Base-by-base conservation (phyloP, 1,284 basidiomycete species). In the Rhizoctonia solani region DNA sequence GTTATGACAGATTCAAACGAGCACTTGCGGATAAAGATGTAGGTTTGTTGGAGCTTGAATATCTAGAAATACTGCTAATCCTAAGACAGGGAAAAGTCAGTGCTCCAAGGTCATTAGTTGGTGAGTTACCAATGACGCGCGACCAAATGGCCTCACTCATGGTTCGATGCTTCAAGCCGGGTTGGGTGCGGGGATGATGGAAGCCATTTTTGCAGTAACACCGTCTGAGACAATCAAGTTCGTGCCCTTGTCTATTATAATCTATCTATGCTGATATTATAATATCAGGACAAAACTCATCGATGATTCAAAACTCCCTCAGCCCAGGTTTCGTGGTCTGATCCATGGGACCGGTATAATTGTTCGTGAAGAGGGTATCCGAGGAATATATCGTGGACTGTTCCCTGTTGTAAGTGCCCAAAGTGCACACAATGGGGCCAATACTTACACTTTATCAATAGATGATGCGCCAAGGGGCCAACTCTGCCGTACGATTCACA, bases 221-320 rank as follows among this genome's bases (percentile, higher is more conserved):
- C 97, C 96, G 0, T 95, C 92, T 6, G 96, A 99, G 78, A 98
- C 96, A 0, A 98, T 99, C 82, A 99, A 99, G 94, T 95, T 66
- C 47, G 89, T 77, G 3, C 23, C 41, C 6, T 30, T 4, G 37
- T 16, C 16, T 37, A 25, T n/a, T 39, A 9, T n/a, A n/a, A 14
- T 32, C 14, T 46, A 6, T 52, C 27, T 66, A 21, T 34, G 25
- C 21, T 19, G 4, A 25, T 19, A 16, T 23, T 16, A 59, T 11
- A 32, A 30, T 59, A 23, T 54, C 19, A 97, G 94, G 76, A 99
- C 96, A n/a, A 98, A 98, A 76, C 86, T 98, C 70, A 96, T 99
- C 71, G 95, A 96, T 75, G 96, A 98, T 73, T 87, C 93, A 3
- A 93, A 95, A 76, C 85, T 88, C 21, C 83, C 89, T 0, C 82